phyloP scores from a whole-genome alignment of 331 rosid genomes.

The Cydonia oblonga region DNA sequence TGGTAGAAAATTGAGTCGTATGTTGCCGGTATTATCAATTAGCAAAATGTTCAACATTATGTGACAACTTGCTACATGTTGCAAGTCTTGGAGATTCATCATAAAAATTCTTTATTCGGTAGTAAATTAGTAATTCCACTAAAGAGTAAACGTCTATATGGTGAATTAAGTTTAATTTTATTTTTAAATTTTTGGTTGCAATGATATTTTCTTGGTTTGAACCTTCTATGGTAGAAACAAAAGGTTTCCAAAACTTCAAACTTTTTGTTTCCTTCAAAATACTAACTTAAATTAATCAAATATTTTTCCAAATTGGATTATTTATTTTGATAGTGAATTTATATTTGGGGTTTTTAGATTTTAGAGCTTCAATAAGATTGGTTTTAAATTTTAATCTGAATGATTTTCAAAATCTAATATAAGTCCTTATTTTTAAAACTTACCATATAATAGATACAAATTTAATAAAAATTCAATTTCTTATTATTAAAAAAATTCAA shows the following conservation, averaged over 20 bases:
- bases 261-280: neutral
- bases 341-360: no score
- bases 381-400: no score
- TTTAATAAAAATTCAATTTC: no score
- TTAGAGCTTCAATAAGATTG: no score
- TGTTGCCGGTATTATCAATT: no score
- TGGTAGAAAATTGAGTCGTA: fast-evolving
- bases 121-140: neutral
- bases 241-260: neutral
- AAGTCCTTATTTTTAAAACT: no score
- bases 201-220: neutral
- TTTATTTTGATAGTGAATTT: neutral
- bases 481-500: no score
- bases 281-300: neutral
- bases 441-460: no score
- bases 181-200: neutral
- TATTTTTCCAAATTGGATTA: neutral
- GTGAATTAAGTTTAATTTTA: neutral
- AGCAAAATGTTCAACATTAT: fast-evolving
- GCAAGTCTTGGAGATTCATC: neutral
- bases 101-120: no score
- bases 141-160: neutral
- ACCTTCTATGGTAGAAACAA: neutral
- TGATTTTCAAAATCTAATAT: no score
- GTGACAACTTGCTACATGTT: no score